phyloP scores from a whole-genome alignment of 2,329 filamentous ascomycete genomes.

The Neopestalotiopsis sp. region DNA sequence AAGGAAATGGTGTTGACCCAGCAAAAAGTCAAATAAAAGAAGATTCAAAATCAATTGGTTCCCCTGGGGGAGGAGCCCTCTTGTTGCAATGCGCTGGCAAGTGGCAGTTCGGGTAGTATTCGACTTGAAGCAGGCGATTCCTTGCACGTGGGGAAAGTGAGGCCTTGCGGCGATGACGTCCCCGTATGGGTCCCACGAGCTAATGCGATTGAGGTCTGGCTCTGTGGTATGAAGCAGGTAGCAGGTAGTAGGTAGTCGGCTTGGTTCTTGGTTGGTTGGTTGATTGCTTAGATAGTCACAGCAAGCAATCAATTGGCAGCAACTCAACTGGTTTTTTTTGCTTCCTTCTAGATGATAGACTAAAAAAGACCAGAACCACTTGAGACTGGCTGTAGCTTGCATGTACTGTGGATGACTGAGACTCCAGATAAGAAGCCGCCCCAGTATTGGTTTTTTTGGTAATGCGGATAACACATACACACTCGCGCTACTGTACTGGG shows the following conservation, averaged over 20 bases:
- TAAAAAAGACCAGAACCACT: no score
- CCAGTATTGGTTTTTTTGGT: not conserved
- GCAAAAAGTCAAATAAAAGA: not conserved
- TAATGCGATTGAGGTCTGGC: not conserved
- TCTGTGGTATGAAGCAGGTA: not conserved
- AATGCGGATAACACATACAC: not conserved
- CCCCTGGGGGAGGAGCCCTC: not conserved
- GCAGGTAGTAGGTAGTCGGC: not conserved
- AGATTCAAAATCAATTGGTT: not conserved
- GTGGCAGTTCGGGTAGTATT: not conserved
- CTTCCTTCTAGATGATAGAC: no score
- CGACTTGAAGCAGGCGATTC: not conserved
- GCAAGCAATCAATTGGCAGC: not conserved
- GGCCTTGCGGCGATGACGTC: slow-evolving; percentile 13
- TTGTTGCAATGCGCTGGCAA: not conserved
- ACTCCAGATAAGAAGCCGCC: not conserved
- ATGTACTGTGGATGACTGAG: not conserved
- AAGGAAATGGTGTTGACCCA: not conserved
- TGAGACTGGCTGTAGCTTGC: no score
- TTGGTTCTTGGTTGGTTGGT: no score
- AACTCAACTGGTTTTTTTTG: not conserved
- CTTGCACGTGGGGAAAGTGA: slow-evolving; percentile 15
- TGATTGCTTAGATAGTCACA: not conserved
- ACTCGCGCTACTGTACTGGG: not conserved
- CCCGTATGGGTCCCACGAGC: slow-evolving; percentile 5